Evolutionary conservation across 179 eudicot species (phyloP).

Genomic region (Vitellaria paradoxa): DNA sequence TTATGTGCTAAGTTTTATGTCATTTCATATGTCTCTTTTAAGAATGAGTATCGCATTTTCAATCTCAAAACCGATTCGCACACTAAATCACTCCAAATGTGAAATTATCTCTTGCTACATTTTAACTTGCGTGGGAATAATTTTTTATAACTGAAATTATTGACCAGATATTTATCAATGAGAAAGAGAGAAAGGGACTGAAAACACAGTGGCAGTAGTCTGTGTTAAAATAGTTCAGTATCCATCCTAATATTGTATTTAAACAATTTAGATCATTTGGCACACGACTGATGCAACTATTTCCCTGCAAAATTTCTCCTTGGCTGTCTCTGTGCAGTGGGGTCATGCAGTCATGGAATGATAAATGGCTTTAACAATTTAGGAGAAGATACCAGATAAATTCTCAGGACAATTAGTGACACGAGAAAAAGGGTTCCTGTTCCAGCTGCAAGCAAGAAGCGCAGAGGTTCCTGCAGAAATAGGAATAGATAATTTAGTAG

Average conservation of each 20-base stretch:
- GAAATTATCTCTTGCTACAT: not conserved
- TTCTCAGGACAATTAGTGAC: slow-evolving; percentile 76
- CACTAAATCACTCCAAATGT: not conserved
- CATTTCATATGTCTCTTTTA: not conserved
- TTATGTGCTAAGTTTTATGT: not conserved
- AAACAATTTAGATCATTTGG: not conserved
- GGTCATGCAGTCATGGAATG: not conserved
- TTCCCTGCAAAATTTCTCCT: not conserved
- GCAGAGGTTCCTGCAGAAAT: slow-evolving; percentile 73
- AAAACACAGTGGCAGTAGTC: not conserved
- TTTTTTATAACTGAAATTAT: not conserved
- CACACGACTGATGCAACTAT: not conserved
- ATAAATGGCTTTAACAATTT: not conserved
- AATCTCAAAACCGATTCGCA: not conserved
- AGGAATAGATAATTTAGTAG: slow-evolving; percentile 8
- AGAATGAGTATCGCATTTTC: not conserved
- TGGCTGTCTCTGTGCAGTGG: not conserved
- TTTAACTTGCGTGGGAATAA: not conserved
- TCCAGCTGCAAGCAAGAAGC: slow-evolving; percentile 77
- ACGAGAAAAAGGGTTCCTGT: slow-evolving; percentile 87
- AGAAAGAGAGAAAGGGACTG: not conserved
- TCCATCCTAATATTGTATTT: not conserved
- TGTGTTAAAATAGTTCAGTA: not conserved
- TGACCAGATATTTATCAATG: not conserved
- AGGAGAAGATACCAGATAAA: slow-evolving; percentile 67